A percentile compares a stretch with the other conserved stretches of the same genome.
phyloP scores from a whole-genome alignment of 2,329 filamentous ascomycete genomes.

The Periconia digitata region DNA sequence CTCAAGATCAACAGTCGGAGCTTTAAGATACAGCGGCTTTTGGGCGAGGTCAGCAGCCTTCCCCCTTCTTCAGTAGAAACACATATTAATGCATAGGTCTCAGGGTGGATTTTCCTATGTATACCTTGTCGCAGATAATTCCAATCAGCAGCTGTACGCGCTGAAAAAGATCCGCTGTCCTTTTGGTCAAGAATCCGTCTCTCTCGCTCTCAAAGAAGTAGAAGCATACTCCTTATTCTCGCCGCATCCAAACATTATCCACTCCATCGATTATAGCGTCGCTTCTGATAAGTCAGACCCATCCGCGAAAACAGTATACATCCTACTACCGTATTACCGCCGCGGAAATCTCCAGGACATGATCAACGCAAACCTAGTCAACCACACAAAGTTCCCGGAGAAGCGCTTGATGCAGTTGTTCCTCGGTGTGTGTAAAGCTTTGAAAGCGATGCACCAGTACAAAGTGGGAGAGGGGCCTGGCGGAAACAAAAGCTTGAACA shows the following conservation, averaged over 20 bases:
- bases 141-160: constrained; percentile 80
- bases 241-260: constrained; percentile 82
- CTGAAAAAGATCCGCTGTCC: constrained; percentile 99
- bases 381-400: constrained; percentile 88
- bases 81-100: no score
- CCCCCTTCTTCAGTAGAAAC: neutral
- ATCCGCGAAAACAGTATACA: constrained; percentile 90
- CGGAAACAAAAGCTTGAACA: constrained; percentile 52
- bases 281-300: constrained; percentile 69
- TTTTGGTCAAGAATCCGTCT: constrained; percentile 93
- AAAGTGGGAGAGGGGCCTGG: constrained; percentile 61
- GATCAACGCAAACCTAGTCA: constrained; percentile 98
- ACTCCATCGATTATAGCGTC: constrained; percentile 79
- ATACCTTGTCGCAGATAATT: constrained; percentile 93
- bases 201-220: constrained; percentile 93
- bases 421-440: constrained; percentile 83
- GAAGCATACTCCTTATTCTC: constrained; percentile 93
- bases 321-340: constrained; percentile 92
- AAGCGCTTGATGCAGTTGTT: constrained; percentile 85
- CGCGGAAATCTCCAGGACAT: constrained; percentile 95
- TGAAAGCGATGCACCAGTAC: constrained; percentile 92
- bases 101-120: constrained; percentile 98
- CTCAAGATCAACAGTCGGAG: constrained; percentile 92
- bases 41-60: constrained; percentile 74
- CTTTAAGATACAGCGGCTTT: constrained; percentile 91